These are phyloP conservation scores for Aspergillus heteromorphus DNA, from an alignment of 495 filamentous ascomycete species.

Conservation along the genomic window DNA sequence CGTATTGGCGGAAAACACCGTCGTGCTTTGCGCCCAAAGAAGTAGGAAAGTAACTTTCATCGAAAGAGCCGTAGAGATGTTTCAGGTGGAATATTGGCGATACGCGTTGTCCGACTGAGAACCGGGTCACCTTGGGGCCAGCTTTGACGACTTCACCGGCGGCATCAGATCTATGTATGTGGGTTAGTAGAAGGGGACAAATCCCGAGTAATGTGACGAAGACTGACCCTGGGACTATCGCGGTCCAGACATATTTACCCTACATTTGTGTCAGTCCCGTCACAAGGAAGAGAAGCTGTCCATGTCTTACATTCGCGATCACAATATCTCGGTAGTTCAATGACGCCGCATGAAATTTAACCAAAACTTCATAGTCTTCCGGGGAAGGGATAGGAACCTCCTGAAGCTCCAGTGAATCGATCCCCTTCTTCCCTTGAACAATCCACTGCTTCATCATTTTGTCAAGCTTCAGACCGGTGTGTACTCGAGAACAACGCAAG, in stretches of 20 bases:
- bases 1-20: conserved; percentile 55
- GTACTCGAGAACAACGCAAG: too few species aligned
- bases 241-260: neutral
- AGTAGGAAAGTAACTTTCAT: conserved; percentile 21
- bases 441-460: neutral
- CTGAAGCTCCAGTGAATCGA: neutral
- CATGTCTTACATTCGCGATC: neutral
- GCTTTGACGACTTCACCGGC: conserved; percentile 39
- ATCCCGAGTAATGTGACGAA: too few species aligned
- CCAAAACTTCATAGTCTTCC: neutral
- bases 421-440: neutral
- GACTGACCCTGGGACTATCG: neutral
- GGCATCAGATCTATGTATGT: conserved; percentile 21
- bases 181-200: neutral
- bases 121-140: conserved; percentile 48
- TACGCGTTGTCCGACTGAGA: conserved; percentile 56
- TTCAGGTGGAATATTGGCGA: conserved; percentile 59
- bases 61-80: conserved; percentile 47
- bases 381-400: neutral
- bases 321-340: neutral
- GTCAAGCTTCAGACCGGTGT: too few species aligned
- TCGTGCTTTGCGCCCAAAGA: conserved; percentile 57
- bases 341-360: neutral
- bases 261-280: neutral
- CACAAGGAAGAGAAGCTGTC: neutral